phyloP scores from a whole-genome alignment of 2,329 filamentous ascomycete genomes.

The Pseudophaeomoniella oleicola region DNA sequence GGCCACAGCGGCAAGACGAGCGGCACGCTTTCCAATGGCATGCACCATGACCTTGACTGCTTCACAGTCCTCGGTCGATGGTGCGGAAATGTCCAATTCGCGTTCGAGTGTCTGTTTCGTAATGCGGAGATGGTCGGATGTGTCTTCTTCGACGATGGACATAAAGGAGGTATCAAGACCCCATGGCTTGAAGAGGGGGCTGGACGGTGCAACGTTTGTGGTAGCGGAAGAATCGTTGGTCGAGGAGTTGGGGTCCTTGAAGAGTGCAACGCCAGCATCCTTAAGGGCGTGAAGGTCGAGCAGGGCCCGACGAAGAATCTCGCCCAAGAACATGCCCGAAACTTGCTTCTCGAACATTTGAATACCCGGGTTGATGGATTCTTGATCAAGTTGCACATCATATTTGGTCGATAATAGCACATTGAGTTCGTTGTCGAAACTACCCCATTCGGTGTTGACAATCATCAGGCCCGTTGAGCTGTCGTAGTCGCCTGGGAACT shows the following conservation, averaged over 20 bases:
- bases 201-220: conserved; percentile 50
- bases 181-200: conserved; percentile 64
- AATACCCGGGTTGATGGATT: conserved; percentile 78
- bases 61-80: conserved; percentile 70
- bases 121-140: conserved; percentile 53
- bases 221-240: conserved; percentile 54
- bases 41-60: conserved; percentile 72
- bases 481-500: conserved; percentile 52
- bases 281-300: conserved; percentile 49
- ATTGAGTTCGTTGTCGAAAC: conserved; percentile 86
- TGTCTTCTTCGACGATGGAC: conserved; percentile 72
- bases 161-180: conserved; percentile 84
- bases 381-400: conserved; percentile 62
- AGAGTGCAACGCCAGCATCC: conserved; percentile 52
- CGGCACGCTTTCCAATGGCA: conserved; percentile 77
- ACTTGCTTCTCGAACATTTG: conserved; percentile 99
- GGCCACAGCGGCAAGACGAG: conserved; percentile 73
- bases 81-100: conserved; percentile 59
- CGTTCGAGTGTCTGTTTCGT: conserved; percentile 67
- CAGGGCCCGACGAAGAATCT: conserved; percentile 71
- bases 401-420: conserved; percentile 76
- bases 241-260: conserved; percentile 60
- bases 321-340: conserved; percentile 94
- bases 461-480: conserved; percentile 83
- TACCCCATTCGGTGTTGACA: conserved; percentile 96